A percentile compares a stretch with the other conserved stretches of the same genome.
Evolutionary conservation across 768 basidiomycete genomes (phyloP).

Genomic region (Phylloporus sp.): DNA sequence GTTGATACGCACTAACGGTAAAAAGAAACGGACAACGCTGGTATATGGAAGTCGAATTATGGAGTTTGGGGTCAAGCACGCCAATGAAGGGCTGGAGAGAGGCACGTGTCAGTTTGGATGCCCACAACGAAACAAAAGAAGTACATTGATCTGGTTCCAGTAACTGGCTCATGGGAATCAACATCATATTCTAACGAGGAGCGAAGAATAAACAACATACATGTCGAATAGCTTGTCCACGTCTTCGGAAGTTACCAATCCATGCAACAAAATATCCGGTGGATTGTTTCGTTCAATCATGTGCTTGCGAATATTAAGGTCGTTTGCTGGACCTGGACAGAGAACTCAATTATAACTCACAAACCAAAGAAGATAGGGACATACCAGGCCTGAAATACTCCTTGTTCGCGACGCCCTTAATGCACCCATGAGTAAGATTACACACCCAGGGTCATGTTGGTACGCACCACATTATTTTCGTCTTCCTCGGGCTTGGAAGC

Average conservation of each 20-base stretch:
- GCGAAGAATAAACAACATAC: conserved; percentile 39
- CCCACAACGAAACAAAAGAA: conserved; percentile 15
- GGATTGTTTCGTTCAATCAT: conserved; percentile 77
- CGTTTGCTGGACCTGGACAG: conserved; percentile 59
- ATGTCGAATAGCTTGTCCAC: conserved; percentile 83
- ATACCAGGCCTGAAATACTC: conserved; percentile 76
- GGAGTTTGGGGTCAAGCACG: conserved; percentile 74
- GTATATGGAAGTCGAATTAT: conserved; percentile 75
- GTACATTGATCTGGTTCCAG: conserved; percentile 65
- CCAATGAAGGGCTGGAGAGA: conserved; percentile 55
- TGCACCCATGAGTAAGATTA: conserved; percentile 9
- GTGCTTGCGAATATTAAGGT: conserved; percentile 63
- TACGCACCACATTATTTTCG: conserved; percentile 60
- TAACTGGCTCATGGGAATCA: conserved; percentile 44
- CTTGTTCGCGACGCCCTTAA: conserved; percentile 75
- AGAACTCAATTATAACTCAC: neutral
- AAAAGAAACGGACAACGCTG: conserved; percentile 87
- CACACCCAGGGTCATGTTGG: neutral
- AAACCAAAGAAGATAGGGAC: neutral
- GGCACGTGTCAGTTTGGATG: conserved; percentile 2
- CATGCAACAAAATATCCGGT: conserved; percentile 79
- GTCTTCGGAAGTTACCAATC: conserved; percentile 71
- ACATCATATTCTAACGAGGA: neutral
- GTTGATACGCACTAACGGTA: conserved; percentile 63
- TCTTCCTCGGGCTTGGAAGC: conserved; percentile 40